Evolutionary conservation across 805 yeast genomes (phyloP).

Genomic region (Kodamaea nitidulidarum): DNA sequence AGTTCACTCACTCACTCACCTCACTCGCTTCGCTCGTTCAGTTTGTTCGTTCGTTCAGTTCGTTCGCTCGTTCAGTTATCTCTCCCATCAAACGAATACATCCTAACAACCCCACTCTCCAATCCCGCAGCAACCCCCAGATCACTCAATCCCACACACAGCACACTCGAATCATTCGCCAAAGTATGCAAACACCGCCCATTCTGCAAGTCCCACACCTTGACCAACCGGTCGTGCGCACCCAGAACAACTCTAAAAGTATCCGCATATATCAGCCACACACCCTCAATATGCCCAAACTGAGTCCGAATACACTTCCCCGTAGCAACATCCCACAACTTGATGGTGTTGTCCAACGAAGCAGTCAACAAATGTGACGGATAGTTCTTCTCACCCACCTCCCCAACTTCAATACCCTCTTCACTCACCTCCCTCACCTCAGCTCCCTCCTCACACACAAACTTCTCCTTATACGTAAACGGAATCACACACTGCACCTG

Average conservation of each 20-base stretch:
- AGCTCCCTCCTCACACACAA: slow-evolving; percentile 33
- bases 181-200: slow-evolving; percentile 94
- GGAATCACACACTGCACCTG: slow-evolving; percentile 94
- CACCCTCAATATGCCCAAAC: slow-evolving; percentile 97
- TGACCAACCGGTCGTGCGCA: slow-evolving; percentile 85
- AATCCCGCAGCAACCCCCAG: slow-evolving; percentile 87
- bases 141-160: slow-evolving; percentile 84
- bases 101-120: slow-evolving; percentile 81
- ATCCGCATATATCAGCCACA: slow-evolving; percentile 95
- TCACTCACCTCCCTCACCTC: slow-evolving; percentile 9
- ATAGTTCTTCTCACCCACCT: no score
- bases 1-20: no score
- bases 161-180: slow-evolving; percentile 57
- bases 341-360: slow-evolving; percentile 88
- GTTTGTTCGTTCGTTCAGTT: no score
- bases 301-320: slow-evolving; percentile 91
- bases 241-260: slow-evolving; percentile 92
- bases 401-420: no score
- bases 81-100: slow-evolving; percentile 75
- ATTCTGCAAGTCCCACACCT: slow-evolving; percentile 93
- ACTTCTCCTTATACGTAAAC: slow-evolving; percentile 60
- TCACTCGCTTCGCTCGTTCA: neutral
- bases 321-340: slow-evolving; percentile 82
- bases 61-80: no score
- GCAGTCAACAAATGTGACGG: slow-evolving; percentile 87